phyloP scores from a whole-genome alignment of 176 grass and related monocot genomes.

The Cenchrus fungigraminus region DNA sequence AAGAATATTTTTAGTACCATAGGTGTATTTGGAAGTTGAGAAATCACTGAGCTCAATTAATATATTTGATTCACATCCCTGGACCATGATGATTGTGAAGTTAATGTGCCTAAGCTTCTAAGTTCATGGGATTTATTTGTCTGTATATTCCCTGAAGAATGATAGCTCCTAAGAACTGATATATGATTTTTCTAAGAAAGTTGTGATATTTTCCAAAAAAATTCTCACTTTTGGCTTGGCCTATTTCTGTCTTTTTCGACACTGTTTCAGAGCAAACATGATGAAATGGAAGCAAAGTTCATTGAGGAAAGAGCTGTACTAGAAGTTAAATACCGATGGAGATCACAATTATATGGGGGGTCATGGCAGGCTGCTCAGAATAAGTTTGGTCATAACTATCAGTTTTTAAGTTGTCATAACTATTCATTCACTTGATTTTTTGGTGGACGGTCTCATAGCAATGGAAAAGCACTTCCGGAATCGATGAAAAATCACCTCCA shows the following conservation, averaged over 20 bases:
- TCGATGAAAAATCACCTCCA: too few relatives aligned
- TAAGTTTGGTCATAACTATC: too few relatives aligned
- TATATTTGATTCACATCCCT: background rate
- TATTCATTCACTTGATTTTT: too few relatives aligned
- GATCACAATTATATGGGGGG: too few relatives aligned
- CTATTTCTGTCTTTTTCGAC: background rate
- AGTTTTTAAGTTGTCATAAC: too few relatives aligned
- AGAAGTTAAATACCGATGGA: constrained; percentile 74
- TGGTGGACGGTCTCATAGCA: too few relatives aligned
- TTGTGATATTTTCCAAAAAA: background rate
- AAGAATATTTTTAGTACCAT: background rate
- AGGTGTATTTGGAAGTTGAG: background rate
- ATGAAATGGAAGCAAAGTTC: constrained; percentile 79
- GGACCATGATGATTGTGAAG: too few relatives aligned
- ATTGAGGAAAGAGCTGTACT: constrained; percentile 81
- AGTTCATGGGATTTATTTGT: too few relatives aligned
- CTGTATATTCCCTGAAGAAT: background rate
- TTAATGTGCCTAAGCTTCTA: too few relatives aligned
- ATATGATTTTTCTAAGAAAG: background rate
- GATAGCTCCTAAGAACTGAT: background rate
- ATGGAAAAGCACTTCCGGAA: too few relatives aligned
- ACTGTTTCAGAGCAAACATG: constrained; percentile 58
- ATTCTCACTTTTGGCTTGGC: background rate
- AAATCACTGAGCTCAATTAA: background rate
- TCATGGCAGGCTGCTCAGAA: too few relatives aligned